These are phyloP conservation scores for Herpotrichia juniperi DNA, from an alignment of 2,329 filamentous ascomycete species.

Conservation along the genomic window DNA sequence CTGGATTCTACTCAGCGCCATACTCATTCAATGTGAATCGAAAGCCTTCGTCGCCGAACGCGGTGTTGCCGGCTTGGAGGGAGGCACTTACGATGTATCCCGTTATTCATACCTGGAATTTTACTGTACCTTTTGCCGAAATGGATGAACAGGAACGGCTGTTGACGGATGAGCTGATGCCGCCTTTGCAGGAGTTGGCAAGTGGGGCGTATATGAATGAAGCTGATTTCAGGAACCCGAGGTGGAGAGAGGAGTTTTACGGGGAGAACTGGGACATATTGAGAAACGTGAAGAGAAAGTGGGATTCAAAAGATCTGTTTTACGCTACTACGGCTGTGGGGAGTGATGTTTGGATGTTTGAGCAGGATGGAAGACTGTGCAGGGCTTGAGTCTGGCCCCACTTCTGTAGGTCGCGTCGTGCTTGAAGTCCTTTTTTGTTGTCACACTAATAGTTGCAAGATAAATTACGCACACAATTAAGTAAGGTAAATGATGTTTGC, in stretches of 20 bases:
- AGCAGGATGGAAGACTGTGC: conserved; percentile 24
- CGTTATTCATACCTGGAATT: conserved; percentile 14
- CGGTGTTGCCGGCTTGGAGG: conserved; percentile 24
- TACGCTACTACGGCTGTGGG: conserved; percentile 33
- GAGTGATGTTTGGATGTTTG: conserved; percentile 27
- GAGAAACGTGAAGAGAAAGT: conserved; percentile 22
- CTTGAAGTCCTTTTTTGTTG: too few species aligned
- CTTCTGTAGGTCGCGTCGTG: too few species aligned
- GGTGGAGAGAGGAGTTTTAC: conserved; percentile 32
- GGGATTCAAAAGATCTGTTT: conserved; percentile 27
- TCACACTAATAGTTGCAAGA: too few species aligned
- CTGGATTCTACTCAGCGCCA: conserved; percentile 7
- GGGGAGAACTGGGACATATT: conserved; percentile 24
- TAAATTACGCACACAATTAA: too few species aligned
- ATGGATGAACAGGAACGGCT: conserved; percentile 2
- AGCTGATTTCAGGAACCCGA: conserved; percentile 24
- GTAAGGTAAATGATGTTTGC: too few species aligned
- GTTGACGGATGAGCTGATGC: conserved; percentile 4
- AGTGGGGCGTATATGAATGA: conserved; percentile 37
- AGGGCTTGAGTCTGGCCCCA: neutral
- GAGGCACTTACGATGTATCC: conserved; percentile 10
- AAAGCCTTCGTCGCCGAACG: conserved; percentile 12
- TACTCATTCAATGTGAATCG: conserved; percentile 10
- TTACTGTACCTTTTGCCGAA: neutral
- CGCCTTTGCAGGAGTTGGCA: conserved; percentile 1